Conservation (phyloP, 2,329 filamentous ascomycete species). For the Kalmusia sp. region DNA sequence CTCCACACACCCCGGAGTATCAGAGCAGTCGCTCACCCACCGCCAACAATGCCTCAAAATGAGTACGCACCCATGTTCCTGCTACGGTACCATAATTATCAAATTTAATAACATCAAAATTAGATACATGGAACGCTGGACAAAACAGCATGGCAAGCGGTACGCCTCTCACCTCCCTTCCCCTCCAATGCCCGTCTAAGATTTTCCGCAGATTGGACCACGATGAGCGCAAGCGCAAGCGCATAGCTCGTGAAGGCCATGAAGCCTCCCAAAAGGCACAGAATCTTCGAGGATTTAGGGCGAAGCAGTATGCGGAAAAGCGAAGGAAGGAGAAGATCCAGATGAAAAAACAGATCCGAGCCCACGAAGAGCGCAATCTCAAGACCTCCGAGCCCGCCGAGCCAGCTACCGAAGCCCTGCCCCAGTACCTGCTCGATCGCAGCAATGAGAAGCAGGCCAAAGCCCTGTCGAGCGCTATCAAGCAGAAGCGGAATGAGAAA, state of each 20-base stretch:
- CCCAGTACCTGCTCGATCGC: constrained; percentile 94
- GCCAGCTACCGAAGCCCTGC: constrained; percentile 81
- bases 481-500: constrained; percentile 90
- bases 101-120: no score
- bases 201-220: constrained; percentile 68
- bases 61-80: no score
- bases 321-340: constrained; percentile 85
- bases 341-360: constrained; percentile 68
- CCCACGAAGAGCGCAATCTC: constrained; percentile 94
- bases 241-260: constrained; percentile 85
- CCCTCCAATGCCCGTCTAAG: constrained; percentile 22
- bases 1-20: constrained; percentile 2
- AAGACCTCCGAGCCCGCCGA: constrained; percentile 82
- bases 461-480: constrained; percentile 83
- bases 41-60: constrained; percentile 74
- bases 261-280: constrained; percentile 88
- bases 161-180: neutral
- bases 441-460: constrained; percentile 72
- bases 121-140: constrained; percentile 68
- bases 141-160: constrained; percentile 61
- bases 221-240: constrained; percentile 89
- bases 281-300: constrained; percentile 87
- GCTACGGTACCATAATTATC: no score
- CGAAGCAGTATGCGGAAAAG: constrained; percentile 93
- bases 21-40: constrained; percentile 5